Evolutionary conservation across 768 basidiomycete species (phyloP).

Genomic region (Ramaria rubella): DNA sequence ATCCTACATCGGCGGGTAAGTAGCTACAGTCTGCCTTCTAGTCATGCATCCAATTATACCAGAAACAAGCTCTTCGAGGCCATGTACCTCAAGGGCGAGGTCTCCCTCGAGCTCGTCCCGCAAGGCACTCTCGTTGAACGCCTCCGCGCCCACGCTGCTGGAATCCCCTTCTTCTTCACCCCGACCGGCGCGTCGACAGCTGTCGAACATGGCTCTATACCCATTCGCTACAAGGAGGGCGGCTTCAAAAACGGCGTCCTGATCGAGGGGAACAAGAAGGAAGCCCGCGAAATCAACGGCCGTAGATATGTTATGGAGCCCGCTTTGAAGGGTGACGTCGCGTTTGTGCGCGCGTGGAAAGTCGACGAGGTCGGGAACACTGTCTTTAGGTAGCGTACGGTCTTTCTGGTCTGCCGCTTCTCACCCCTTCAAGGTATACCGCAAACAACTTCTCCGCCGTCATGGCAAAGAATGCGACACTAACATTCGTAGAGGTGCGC

Average conservation of each 20-base stretch:
- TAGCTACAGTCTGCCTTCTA: background rate
- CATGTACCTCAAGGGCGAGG: conserved; percentile 71
- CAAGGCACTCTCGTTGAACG: conserved; percentile 89
- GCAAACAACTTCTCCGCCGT: conserved; percentile 81
- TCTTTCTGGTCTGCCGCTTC: background rate
- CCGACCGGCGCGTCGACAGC: conserved; percentile 86
- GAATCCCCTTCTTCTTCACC: conserved; percentile 91
- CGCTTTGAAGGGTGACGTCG: conserved; percentile 73
- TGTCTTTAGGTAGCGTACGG: conserved; percentile 61
- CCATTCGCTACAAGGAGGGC: conserved; percentile 70
- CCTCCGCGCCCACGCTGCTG: conserved; percentile 81
- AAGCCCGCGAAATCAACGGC: conserved; percentile 71
- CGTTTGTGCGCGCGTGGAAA: conserved; percentile 87
- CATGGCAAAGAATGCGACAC: conserved; percentile 84
- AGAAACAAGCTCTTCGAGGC: conserved; percentile 85
- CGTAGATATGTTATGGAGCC: conserved; percentile 76
- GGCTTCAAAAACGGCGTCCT: conserved; percentile 66
- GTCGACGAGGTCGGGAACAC: conserved; percentile 88
- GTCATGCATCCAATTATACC: background rate
- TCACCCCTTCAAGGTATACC: conserved; percentile 49
- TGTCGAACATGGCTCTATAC: conserved; percentile 72
- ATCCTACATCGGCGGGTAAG: conserved; percentile 83
- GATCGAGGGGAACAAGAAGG: conserved; percentile 69
- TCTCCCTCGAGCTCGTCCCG: conserved; percentile 83
- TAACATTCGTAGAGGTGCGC: conserved; percentile 84